phyloP scores from a whole-genome alignment of 371 early-diverging fungal species.

The Gilbertella persicaria region DNA sequence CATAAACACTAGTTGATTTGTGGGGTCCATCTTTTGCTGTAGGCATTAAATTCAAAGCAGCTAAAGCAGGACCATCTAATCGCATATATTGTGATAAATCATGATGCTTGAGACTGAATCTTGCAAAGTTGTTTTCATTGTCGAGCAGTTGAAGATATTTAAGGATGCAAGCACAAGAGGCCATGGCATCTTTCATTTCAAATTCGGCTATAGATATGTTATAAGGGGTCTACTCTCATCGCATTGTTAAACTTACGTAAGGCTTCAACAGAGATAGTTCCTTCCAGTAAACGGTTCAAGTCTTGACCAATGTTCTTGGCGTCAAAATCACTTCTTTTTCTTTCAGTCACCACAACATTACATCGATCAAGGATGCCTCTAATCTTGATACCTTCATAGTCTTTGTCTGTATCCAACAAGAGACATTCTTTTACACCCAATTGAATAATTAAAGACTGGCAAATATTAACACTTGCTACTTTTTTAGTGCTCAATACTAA shows the following conservation, averaged over 20 bases:
- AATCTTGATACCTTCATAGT: slow-evolving; percentile 72
- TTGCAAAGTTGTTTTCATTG: slow-evolving; percentile 77
- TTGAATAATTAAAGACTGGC: slow-evolving; percentile 83
- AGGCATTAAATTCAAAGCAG: slow-evolving; percentile 88
- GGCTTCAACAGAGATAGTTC: slow-evolving; percentile 65
- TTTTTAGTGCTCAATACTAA: slow-evolving; percentile 16
- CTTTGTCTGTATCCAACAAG: slow-evolving; percentile 49
- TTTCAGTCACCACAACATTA: slow-evolving; percentile 72
- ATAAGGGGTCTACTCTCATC: background rate
- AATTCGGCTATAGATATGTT: slow-evolving; percentile 65
- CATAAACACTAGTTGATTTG: slow-evolving; percentile 82
- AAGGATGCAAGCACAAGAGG: slow-evolving; percentile 73
- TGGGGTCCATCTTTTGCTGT: slow-evolving; percentile 74
- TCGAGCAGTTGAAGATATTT: slow-evolving; percentile 75
- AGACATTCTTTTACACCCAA: slow-evolving; percentile 92
- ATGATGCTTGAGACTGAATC: slow-evolving; percentile 69
- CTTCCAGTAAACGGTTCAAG: slow-evolving; percentile 75
- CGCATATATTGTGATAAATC: slow-evolving; percentile 91
- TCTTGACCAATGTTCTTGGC: slow-evolving; percentile 85
- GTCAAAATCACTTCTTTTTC: slow-evolving; percentile 64
- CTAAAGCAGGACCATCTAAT: slow-evolving; percentile 88
- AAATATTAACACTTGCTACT: background rate
- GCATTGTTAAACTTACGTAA: slow-evolving; percentile 59
- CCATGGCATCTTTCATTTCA: slow-evolving; percentile 80
- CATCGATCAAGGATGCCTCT: slow-evolving; percentile 71